Conservation (phyloP, 257 asterid genomes). For the Jaltomata sinuosa region DNA sequence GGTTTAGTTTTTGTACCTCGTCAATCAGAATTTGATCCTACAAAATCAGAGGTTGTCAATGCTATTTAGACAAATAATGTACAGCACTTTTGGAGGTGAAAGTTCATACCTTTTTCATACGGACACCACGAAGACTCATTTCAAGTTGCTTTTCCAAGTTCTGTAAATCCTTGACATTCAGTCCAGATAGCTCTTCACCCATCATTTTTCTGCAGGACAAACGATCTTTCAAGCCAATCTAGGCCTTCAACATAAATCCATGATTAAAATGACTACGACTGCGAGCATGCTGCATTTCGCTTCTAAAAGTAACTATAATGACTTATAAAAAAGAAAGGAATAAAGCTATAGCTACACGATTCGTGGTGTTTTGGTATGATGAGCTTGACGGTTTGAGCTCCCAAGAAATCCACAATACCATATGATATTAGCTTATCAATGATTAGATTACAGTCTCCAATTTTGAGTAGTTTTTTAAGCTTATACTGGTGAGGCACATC, state of each 20-base stretch:
- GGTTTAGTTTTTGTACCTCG: constrained; percentile 49
- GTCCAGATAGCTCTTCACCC: constrained; percentile 67
- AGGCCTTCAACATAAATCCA: not conserved
- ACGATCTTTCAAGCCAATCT: not conserved
- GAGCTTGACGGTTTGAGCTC: not conserved
- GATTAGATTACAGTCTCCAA: not conserved
- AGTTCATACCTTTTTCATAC: constrained; percentile 44
- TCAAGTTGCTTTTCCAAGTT: constrained; percentile 62
- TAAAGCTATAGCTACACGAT: not conserved
- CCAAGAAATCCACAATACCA: not conserved
- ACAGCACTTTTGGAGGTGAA: not conserved
- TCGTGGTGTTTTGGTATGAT: not conserved
- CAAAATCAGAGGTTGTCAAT: constrained; percentile 11
- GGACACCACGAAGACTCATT: constrained; percentile 44
- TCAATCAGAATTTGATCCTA: constrained; percentile 51
- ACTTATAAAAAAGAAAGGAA: not conserved
- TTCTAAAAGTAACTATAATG: not conserved
- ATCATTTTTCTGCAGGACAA: constrained; percentile 36
- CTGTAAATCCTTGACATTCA: constrained; percentile 45
- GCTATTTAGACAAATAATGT: not conserved
- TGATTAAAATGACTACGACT: not conserved
- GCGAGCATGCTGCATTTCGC: not conserved
- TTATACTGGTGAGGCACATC: not conserved
- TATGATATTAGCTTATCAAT: not conserved
- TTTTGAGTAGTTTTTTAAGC: not conserved